Evolutionary conservation across 2,329 filamentous ascomycete genomes (phyloP).

Genomic region (Fusarium solani-melongenae): DNA sequence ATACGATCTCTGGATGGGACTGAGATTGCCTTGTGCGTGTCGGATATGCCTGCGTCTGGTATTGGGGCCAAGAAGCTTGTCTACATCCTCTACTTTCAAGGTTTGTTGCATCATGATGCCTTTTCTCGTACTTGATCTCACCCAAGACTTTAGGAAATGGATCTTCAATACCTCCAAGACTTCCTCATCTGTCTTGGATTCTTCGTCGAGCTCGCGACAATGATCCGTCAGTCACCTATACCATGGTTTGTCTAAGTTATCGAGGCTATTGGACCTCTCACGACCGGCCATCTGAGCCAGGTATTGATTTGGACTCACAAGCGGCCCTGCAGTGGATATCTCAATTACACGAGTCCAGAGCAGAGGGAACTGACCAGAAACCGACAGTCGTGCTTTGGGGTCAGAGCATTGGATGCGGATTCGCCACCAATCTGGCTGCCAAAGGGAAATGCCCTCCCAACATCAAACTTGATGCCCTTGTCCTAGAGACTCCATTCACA

Average conservation of each 20-base stretch:
- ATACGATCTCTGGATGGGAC: conserved; percentile 73
- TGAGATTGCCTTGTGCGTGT: conserved; percentile 69
- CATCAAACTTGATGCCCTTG: conserved; percentile 59
- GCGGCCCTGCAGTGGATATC: conserved; percentile 73
- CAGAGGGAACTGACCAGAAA: conserved; percentile 25
- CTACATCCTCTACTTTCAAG: conserved; percentile 55
- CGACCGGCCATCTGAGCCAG: conserved; percentile 75
- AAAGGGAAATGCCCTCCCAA: conserved; percentile 48
- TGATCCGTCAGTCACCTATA: conserved; percentile 53
- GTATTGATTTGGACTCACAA: conserved; percentile 75
- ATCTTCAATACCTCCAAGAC: conserved; percentile 66
- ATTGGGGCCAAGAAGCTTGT: conserved; percentile 47
- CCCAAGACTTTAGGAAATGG: conserved; percentile 61
- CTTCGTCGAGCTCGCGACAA: conserved; percentile 58
- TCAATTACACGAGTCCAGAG: conserved; percentile 48
- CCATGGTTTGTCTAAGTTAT: conserved; percentile 69
- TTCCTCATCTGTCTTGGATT: conserved; percentile 66
- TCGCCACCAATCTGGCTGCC: conserved; percentile 71
- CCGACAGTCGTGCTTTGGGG: conserved; percentile 75
- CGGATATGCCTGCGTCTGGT: conserved; percentile 48
- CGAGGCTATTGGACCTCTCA: conserved; percentile 83
- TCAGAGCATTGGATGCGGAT: conserved; percentile 79
- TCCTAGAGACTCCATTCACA: conserved; percentile 82
- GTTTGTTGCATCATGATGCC: conserved; percentile 17
- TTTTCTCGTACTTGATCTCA: conserved; percentile 9